Conservation (phyloP, 257 asterid genomes). For the Scutellaria barbata region DNA sequence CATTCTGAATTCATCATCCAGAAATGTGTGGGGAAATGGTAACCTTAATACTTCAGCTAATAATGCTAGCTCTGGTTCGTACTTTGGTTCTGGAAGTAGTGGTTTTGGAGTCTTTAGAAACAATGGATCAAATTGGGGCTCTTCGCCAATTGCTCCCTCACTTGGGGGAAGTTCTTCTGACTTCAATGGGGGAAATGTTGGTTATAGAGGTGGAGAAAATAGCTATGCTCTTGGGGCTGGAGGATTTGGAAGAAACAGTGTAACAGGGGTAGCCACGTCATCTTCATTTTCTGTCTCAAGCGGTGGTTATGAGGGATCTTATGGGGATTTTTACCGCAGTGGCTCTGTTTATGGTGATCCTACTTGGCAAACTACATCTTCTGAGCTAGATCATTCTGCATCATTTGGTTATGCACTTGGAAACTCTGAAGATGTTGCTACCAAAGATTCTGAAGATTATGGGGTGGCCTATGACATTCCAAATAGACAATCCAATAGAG, state of each 20-base stretch:
- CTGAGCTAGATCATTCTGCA: constrained; percentile 52
- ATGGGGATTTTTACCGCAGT: constrained; percentile 51
- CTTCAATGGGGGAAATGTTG: constrained; percentile 46
- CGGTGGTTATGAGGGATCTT: constrained; percentile 53
- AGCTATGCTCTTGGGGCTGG: constrained; percentile 50
- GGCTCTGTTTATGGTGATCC: constrained; percentile 60
- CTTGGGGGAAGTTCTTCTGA: constrained; percentile 45
- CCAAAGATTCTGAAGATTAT: constrained; percentile 56
- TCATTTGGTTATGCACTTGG: constrained; percentile 55
- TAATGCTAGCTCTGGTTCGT: constrained; percentile 46
- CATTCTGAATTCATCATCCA: constrained; percentile 54
- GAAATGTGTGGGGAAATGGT: constrained; percentile 74
- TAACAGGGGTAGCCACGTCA: constrained; percentile 38
- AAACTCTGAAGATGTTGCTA: constrained; percentile 49
- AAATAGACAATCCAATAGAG: constrained; percentile 62
- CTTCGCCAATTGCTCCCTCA: constrained; percentile 45
- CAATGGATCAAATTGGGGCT: constrained; percentile 54
- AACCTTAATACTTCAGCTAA: constrained; percentile 42
- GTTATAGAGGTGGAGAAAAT: constrained; percentile 53
- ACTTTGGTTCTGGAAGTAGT: constrained; percentile 57
- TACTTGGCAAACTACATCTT: constrained; percentile 60
- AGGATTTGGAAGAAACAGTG: constrained; percentile 51
- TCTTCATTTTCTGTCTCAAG: constrained; percentile 49
- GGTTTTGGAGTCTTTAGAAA: constrained; percentile 51
- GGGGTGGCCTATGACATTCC: constrained; percentile 60